Percentiles rank a stretch among this genome's conserved stretches.
These are phyloP conservation scores for Aspergillus aculeatinus DNA, from an alignment of 2,329 filamentous ascomycete species.

Conservation along the genomic window DNA sequence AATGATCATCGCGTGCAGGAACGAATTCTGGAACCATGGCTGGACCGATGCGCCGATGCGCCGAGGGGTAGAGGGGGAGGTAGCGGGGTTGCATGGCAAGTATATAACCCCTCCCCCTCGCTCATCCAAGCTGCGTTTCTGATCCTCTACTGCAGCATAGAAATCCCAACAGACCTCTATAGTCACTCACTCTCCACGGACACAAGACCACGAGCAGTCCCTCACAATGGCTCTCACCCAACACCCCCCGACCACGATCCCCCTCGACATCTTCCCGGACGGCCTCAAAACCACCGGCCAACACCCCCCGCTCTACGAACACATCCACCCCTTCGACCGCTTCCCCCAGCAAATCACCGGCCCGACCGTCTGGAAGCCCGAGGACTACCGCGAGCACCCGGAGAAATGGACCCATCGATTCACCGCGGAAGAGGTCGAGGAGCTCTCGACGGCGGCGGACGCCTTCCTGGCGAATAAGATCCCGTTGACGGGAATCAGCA, in stretches of 20 bases:
- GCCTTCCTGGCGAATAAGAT: conserved; percentile 64
- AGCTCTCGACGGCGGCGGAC: conserved; percentile 67
- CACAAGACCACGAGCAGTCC: background rate
- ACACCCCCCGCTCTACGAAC: conserved; percentile 65
- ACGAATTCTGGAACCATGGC: background rate
- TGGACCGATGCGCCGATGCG: background rate
- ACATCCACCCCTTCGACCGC: conserved; percentile 64
- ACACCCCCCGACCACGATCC: conserved; percentile 36
- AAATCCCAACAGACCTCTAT: background rate
- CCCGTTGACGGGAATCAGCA: conserved; percentile 69
- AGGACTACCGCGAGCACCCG: conserved; percentile 62
- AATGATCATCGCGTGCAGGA: background rate
- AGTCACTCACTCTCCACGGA: background rate
- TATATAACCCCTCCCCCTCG: background rate
- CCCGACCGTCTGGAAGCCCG: conserved; percentile 69
- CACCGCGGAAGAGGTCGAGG: conserved; percentile 63
- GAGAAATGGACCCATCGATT: conserved; percentile 74
- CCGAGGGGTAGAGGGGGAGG: background rate
- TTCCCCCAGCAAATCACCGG: conserved; percentile 72
- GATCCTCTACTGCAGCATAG: too few relatives aligned
- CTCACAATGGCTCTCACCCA: conserved; percentile 37
- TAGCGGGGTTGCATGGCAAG: background rate
- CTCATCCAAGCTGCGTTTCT: background rate
- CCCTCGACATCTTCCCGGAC: conserved; percentile 59
- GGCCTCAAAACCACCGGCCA: conserved; percentile 70